Percentiles rank a stretch among this genome's conserved stretches.
phyloP scores from a whole-genome alignment of 768 basidiomycete species.

The Galerina marginata region DNA sequence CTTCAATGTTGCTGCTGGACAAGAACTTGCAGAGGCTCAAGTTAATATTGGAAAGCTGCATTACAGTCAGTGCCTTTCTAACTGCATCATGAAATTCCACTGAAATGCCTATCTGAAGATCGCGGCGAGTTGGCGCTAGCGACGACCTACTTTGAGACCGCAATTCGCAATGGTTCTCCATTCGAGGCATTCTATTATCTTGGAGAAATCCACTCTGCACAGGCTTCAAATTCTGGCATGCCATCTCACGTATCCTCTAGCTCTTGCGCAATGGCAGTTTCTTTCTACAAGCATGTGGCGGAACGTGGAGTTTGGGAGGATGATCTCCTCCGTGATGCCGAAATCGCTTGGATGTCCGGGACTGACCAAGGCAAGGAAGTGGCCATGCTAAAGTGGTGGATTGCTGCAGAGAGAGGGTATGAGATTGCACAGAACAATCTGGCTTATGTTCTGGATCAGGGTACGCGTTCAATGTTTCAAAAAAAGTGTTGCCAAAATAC shows the following conservation, averaged over 20 bases:
- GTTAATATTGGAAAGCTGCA: constrained; percentile 88
- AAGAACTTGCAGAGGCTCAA: constrained; percentile 91
- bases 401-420: constrained; percentile 90
- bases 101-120: constrained; percentile 44
- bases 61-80: constrained; percentile 37
- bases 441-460: constrained; percentile 91
- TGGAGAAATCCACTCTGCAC: constrained; percentile 76
- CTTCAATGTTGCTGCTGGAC: constrained; percentile 81
- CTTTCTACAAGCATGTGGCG: constrained; percentile 90
- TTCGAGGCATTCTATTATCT: constrained; percentile 97
- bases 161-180: constrained; percentile 85
- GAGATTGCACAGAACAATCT: constrained; percentile 96
- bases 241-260: constrained; percentile 61
- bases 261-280: constrained; percentile 88
- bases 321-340: constrained; percentile 81
- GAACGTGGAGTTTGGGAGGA: constrained; percentile 92
- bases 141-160: constrained; percentile 79
- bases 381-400: constrained; percentile 93
- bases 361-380: constrained; percentile 76
- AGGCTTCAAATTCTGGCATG: constrained; percentile 49
- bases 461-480: constrained; percentile 41
- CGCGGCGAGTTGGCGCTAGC: constrained; percentile 72
- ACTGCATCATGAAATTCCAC: constrained; percentile 23
- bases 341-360: constrained; percentile 72
- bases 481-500: neutral